A percentile compares a stretch with the other conserved stretches of the same genome.
These are phyloP conservation scores for Alternaria sp. DNA, from an alignment of 2,329 filamentous ascomycete genomes.

Conservation along the genomic window DNA sequence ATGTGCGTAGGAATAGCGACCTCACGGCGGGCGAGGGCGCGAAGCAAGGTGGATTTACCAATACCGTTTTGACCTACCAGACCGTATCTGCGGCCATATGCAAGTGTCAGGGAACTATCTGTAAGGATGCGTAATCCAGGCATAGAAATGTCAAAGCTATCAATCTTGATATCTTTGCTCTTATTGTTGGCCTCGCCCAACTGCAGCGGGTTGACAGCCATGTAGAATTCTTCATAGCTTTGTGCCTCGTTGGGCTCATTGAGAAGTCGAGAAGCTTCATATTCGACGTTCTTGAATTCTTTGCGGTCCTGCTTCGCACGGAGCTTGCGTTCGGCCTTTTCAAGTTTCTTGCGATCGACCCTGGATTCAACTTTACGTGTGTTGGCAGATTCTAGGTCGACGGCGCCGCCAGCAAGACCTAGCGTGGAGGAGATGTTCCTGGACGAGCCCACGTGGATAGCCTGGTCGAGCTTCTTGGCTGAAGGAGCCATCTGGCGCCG, in stretches of 20 bases:
- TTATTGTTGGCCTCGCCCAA: constrained; percentile 75
- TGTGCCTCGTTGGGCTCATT: constrained; percentile 81
- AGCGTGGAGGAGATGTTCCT: constrained; percentile 96
- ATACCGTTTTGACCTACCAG: constrained; percentile 99
- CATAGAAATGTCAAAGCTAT: constrained; percentile 94
- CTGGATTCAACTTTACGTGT: constrained; percentile 94
- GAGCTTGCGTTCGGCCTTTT: constrained; percentile 98
- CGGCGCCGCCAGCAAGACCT: constrained; percentile 79
- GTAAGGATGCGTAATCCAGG: constrained; percentile 86
- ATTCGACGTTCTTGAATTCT: constrained; percentile 96
- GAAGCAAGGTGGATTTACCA: constrained; percentile 80
- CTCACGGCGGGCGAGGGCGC: constrained; percentile 90
- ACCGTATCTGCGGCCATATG: constrained; percentile 94
- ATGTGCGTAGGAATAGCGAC: constrained; percentile 95
- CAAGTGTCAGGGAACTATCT: constrained; percentile 87
- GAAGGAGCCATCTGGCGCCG: constrained; percentile 73
- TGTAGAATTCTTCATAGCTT: constrained; percentile 99
- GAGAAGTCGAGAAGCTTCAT: constrained; percentile 90
- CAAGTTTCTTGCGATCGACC: constrained; percentile 97
- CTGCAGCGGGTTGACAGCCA: constrained; percentile 97
- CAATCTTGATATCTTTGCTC: constrained; percentile 98
- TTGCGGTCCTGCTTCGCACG: constrained; percentile 99
- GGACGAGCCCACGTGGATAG: constrained; percentile 91
- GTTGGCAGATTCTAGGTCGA: constrained; percentile 94
- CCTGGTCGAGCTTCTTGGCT: constrained; percentile 87